phyloP scores from a whole-genome alignment of 2,329 filamentous ascomycete species.

The Cryphonectria radicalis region DNA sequence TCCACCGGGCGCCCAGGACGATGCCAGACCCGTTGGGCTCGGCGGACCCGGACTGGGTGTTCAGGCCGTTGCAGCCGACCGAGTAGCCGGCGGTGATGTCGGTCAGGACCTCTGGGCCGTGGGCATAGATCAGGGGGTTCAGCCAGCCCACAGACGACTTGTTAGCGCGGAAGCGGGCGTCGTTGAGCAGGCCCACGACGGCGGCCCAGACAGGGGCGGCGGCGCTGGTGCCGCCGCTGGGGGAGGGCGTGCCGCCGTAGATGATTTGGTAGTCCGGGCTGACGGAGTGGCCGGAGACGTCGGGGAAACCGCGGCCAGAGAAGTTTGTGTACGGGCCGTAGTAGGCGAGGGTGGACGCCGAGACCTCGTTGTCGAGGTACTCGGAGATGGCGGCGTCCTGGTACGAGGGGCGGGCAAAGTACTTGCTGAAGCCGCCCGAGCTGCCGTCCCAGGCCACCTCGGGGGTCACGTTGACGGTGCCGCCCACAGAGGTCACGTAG shows the following conservation, averaged over 20 bases:
- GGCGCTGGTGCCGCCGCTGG: constrained; percentile 40
- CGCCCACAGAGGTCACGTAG: constrained; percentile 66
- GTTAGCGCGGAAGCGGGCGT: constrained; percentile 49
- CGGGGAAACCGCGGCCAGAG: constrained; percentile 24
- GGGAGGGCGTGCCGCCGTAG: constrained; percentile 3
- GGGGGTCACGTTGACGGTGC: constrained; percentile 54
- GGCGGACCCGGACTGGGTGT: constrained; percentile 10
- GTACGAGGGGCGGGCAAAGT: constrained; percentile 49
- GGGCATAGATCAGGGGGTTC: constrained; percentile 37
- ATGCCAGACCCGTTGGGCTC: constrained; percentile 11
- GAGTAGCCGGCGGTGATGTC: constrained; percentile 30
- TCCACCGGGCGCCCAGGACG: constrained; percentile 20
- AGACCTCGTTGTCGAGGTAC: constrained; percentile 49
- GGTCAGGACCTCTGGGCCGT: constrained; percentile 30
- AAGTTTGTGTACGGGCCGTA: constrained; percentile 49
- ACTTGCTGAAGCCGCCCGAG: constrained; percentile 54
- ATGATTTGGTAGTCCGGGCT: constrained; percentile 29
- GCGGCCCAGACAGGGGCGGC: constrained; percentile 56
- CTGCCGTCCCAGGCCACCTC: constrained; percentile 59
- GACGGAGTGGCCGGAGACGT: constrained; percentile 45
- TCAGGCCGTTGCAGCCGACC: constrained; percentile 18
- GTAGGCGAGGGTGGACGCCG: constrained; percentile 36
- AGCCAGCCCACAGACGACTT: constrained; percentile 48
- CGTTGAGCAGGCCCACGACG: constrained; percentile 58
- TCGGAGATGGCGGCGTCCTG: constrained; percentile 50